Evolutionary conservation across 2,329 filamentous ascomycete genomes (phyloP).

Genomic region (Lasiodiplodia gonubiensis): DNA sequence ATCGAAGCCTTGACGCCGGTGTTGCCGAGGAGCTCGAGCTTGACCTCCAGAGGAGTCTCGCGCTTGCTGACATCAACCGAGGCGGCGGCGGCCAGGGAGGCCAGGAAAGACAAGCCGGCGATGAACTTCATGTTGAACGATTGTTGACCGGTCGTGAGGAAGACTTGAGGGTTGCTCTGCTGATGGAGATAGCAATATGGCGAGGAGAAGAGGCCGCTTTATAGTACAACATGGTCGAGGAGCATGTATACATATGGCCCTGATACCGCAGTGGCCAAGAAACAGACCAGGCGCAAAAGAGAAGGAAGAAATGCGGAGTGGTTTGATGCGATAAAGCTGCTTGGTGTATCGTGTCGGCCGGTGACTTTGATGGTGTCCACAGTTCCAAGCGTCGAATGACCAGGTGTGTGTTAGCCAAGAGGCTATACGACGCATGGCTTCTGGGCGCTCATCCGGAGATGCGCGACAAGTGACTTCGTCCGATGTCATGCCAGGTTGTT

Average conservation of each 20-base stretch:
- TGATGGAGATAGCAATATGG: neutral
- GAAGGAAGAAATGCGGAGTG: constrained; percentile 24
- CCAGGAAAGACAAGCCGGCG: constrained; percentile 16
- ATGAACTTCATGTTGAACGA: constrained; percentile 23
- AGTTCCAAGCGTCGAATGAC: constrained; percentile 1
- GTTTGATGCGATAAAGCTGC: constrained; percentile 10
- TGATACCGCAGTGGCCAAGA: constrained; percentile 10
- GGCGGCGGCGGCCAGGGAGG: constrained; percentile 12
- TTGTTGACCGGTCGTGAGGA: neutral
- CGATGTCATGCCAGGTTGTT: neutral
- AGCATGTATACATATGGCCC: neutral
- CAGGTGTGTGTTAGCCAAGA: constrained; percentile 10
- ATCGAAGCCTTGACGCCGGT: constrained; percentile 60
- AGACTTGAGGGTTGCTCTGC: constrained; percentile 1
- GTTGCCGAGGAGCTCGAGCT: constrained; percentile 51
- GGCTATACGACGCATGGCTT: constrained; percentile 1
- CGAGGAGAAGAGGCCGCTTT: constrained; percentile 1
- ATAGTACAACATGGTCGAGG: neutral
- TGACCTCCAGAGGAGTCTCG: constrained; percentile 24
- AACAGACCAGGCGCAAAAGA: constrained; percentile 15
- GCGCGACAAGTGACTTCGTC: neutral
- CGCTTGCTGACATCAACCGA: constrained; percentile 23
- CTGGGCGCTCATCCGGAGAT: constrained; percentile 5
- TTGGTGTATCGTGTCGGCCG: neutral
- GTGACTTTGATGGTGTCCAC: neutral